Conservation (phyloP, 805 yeast species). For the Metschnikowia sp. region DNA sequence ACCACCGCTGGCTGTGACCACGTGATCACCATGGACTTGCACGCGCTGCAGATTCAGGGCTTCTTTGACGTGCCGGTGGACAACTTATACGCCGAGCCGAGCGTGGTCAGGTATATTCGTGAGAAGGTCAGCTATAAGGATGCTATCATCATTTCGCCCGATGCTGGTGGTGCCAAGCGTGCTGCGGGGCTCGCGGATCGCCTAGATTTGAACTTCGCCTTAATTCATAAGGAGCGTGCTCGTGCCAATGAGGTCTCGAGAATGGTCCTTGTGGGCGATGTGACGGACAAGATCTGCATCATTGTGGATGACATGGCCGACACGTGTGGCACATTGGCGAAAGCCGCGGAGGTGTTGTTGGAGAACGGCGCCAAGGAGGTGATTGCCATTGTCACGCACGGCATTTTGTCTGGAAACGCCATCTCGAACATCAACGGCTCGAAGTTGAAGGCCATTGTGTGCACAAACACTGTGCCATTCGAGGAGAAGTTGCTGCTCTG, state of each 20-base stretch:
- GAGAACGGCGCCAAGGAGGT: slow-evolving; percentile 69
- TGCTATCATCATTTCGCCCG: slow-evolving; percentile 79
- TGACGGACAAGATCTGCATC: slow-evolving; percentile 67
- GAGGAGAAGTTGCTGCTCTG: slow-evolving; percentile 58
- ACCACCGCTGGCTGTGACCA: slow-evolving; percentile 85
- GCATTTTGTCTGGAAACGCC: slow-evolving; percentile 73
- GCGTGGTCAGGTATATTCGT: slow-evolving; percentile 69
- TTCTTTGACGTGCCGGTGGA: slow-evolving; percentile 82
- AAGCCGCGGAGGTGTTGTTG: slow-evolving; percentile 73
- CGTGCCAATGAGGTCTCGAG: slow-evolving; percentile 79
- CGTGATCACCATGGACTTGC: slow-evolving; percentile 83
- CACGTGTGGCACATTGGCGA: slow-evolving; percentile 81
- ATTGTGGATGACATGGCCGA: slow-evolving; percentile 90
- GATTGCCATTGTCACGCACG: slow-evolving; percentile 81
- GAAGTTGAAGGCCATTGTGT: slow-evolving; percentile 63
- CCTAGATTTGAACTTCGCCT: slow-evolving; percentile 74
- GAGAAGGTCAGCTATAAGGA: slow-evolving; percentile 56
- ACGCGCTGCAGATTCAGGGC: slow-evolving; percentile 88
- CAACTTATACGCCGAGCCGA: slow-evolving; percentile 80
- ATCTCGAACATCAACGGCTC: slow-evolving; percentile 67
- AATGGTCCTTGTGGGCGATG: slow-evolving; percentile 87
- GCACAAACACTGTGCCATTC: slow-evolving; percentile 79
- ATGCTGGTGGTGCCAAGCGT: slow-evolving; percentile 88
- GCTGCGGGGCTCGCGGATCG: slow-evolving; percentile 84
- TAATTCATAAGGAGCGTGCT: slow-evolving; percentile 81